Percentiles rank a stretch among this genome's conserved stretches.
Conservation (phyloP, 2,329 filamentous ascomycete genomes). For the Epichloe sibirici region DNA sequence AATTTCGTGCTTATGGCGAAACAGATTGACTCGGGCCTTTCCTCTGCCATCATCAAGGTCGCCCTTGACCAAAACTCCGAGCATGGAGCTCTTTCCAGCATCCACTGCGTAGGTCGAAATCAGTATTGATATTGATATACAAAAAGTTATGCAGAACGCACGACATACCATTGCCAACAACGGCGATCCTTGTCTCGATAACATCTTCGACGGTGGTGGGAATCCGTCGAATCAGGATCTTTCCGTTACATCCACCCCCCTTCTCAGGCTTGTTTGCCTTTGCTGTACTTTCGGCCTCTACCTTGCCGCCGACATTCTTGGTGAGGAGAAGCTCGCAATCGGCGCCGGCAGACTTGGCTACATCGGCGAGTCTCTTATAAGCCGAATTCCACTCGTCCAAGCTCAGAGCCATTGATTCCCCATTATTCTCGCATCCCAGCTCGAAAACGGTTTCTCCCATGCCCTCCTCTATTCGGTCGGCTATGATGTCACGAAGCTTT, state of each 20-base stretch:
- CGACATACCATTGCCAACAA: conserved; percentile 74
- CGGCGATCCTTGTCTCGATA: conserved; percentile 90
- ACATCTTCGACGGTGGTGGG: conserved; percentile 70
- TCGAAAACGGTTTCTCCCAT: conserved; percentile 87
- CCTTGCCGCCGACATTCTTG: conserved; percentile 71
- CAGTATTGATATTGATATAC: not conserved
- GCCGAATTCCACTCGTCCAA: conserved; percentile 66
- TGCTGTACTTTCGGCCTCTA: conserved; percentile 51
- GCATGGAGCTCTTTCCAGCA: conserved; percentile 90
- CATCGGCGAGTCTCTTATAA: conserved; percentile 50
- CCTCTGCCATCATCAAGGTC: conserved; percentile 90
- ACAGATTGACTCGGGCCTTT: conserved; percentile 87
- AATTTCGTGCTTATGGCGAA: conserved; percentile 95
- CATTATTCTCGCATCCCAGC: conserved; percentile 79
- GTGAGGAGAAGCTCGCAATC: conserved; percentile 77
- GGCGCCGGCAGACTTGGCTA: conserved; percentile 52
- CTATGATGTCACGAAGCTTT: conserved; percentile 53
- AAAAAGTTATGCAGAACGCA: too few relatives aligned
- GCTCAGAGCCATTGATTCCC: conserved; percentile 69
- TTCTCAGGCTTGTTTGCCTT: conserved; percentile 40
- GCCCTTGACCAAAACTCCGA: conserved; percentile 91
- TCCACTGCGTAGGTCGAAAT: conserved; percentile 47
- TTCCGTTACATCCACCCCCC: conserved; percentile 68
- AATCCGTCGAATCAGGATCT: conserved; percentile 66
- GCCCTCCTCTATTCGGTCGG: conserved; percentile 64